phyloP scores from a whole-genome alignment of 2,329 filamentous ascomycete genomes.

The Aureobasidium mangrovei region DNA sequence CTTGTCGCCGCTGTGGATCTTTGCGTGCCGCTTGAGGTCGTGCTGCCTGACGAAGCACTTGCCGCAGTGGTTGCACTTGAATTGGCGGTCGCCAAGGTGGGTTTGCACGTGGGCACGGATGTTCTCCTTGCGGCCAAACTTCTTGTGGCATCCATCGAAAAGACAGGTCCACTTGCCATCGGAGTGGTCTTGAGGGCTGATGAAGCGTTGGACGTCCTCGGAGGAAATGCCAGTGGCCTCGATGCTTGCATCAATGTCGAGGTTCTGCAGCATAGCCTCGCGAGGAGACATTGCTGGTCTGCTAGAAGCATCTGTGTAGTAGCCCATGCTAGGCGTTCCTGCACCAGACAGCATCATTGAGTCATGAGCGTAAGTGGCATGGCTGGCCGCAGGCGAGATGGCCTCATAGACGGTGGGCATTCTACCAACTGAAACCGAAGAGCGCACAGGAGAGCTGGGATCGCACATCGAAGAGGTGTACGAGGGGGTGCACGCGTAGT shows the following conservation, averaged over 20 bases:
- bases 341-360: constrained; percentile 13
- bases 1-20: constrained; percentile 95
- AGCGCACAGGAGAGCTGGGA: constrained; percentile 36
- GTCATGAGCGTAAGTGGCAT: constrained; percentile 13
- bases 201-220: constrained; percentile 56
- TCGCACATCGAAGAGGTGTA: constrained; percentile 42
- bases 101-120: constrained; percentile 98
- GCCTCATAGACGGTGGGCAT: constrained; percentile 32
- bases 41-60: constrained; percentile 97
- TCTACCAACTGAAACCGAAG: constrained; percentile 27
- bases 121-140: constrained; percentile 95
- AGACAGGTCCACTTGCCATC: constrained; percentile 41
- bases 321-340: constrained; percentile 19
- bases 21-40: constrained; percentile 92
- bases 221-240: constrained; percentile 76
- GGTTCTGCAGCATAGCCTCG: constrained; percentile 37
- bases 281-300: constrained; percentile 24
- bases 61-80: constrained; percentile 81
- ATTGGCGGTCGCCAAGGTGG: constrained; percentile 92
- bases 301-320: constrained; percentile 16
- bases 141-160: constrained; percentile 67
- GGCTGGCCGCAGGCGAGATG: constrained; percentile 28
- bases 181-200: constrained; percentile 37
- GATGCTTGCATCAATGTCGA: constrained; percentile 52
- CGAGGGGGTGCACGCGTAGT: constrained; percentile 39